Base-by-base conservation (phyloP, 2,329 filamentous ascomycete species). In the Cladosporium sp. region DNA sequence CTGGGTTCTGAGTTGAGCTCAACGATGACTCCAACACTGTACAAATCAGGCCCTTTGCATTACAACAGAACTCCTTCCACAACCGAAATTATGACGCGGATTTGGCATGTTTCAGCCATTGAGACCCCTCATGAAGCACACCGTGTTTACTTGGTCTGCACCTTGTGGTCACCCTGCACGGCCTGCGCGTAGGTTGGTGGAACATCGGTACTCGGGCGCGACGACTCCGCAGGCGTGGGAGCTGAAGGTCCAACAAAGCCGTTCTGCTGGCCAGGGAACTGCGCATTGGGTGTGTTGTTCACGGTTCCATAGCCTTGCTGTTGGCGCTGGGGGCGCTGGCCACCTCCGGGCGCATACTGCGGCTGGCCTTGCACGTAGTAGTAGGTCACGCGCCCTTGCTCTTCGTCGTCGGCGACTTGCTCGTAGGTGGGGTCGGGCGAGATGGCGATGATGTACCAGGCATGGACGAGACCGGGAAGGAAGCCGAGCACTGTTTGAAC, bases 371-470 rank as follows among this genome's bases (percentile, higher is more conserved):
- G 68, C 17, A 77, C 88, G 71, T 90, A 89, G 73, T 95, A 89
- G 75, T 94, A 93, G 39, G 87, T 88, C 58, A 93, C 85, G 65
- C 82, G 79, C 30, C 74, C 55, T 66, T 78, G 76, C 62, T 82
- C 81, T 58, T 76, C 82, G 55, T 86, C 84, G 55, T 86, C 84
- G 75, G 94, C 92, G 59, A 80, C 74, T 56, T 78, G 73, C 63
- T 88, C 84, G 73, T 87, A 81, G 40, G 83, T 76, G 66, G 78
- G 75, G 61, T 97, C 93, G 60, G 94, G 94, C 74, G 88, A 90
- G 72, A 90, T 88, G 69, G 90, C 84, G 76, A 99, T 97, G 75
- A 97, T 96, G 82, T 97, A 99, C 93, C 94, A 97, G 63, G 92
- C 85, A 78, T 99, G 94, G 2, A 99, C 79, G 51, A 97, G 88